phyloP scores from a whole-genome alignment of 1,284 basidiomycete species.

The Trametes polyzona region DNA sequence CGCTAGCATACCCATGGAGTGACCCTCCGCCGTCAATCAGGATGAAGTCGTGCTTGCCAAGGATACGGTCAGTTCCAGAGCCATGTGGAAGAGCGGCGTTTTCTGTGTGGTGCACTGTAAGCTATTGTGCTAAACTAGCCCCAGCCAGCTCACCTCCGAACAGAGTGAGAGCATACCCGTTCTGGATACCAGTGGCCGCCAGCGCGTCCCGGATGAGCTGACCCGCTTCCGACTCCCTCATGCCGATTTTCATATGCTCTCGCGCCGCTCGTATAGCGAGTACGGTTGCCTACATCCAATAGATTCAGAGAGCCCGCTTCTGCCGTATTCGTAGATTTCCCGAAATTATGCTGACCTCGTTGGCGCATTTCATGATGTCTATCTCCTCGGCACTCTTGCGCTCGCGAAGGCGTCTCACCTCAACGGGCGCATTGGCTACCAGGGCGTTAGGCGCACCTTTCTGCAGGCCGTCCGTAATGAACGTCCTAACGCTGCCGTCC shows the following conservation, averaged over 20 bases:
- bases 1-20: constrained; percentile 76
- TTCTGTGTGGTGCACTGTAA: constrained; percentile 45
- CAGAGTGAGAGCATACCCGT: constrained; percentile 65
- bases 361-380: constrained; percentile 75
- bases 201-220: constrained; percentile 62
- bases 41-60: constrained; percentile 64
- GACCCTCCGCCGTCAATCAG: constrained; percentile 80
- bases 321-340: not conserved
- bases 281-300: constrained; percentile 63
- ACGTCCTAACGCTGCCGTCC: constrained; percentile 61
- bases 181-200: constrained; percentile 56
- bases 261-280: constrained; percentile 73
- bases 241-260: constrained; percentile 67
- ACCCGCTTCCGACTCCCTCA: constrained; percentile 73
- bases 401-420: constrained; percentile 68
- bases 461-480: constrained; percentile 63
- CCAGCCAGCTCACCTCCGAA: constrained; percentile 66
- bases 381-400: constrained; percentile 76
- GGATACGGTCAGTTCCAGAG: constrained; percentile 65
- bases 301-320: not conserved
- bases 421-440: constrained; percentile 53
- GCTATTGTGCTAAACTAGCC: not conserved
- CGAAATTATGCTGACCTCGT: constrained; percentile 58
- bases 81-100: constrained; percentile 89
- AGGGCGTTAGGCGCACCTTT: constrained; percentile 45